These are phyloP conservation scores for Leccinum variabile DNA, from an alignment of 1,284 basidiomycete genomes.

Conservation along the genomic window DNA sequence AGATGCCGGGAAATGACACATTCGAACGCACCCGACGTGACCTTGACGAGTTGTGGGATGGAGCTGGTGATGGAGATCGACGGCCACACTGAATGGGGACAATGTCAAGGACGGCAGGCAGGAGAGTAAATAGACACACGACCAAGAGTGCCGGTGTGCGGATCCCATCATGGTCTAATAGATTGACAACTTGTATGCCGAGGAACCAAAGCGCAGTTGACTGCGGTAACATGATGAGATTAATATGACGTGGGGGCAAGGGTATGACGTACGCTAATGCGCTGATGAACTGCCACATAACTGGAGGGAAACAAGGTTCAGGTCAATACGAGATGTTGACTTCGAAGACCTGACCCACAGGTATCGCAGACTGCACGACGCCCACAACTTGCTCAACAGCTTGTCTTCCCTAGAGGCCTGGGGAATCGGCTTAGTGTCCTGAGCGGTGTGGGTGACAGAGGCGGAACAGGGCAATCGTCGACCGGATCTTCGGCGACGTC, in stretches of 20 bases:
- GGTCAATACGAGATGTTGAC: too few species aligned
- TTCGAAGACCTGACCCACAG: too few species aligned
- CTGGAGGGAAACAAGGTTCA: too few species aligned
- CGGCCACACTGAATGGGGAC: slow-evolving; percentile 45
- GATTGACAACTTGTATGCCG: slow-evolving; percentile 52
- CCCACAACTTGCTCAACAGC: too few species aligned
- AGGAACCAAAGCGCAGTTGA: slow-evolving; percentile 46
- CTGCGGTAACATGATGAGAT: slow-evolving; percentile 23
- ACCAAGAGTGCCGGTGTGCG: slow-evolving; percentile 65
- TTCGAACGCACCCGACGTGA: slow-evolving; percentile 57
- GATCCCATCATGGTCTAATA: slow-evolving; percentile 64
- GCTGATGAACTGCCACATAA: too few species aligned
- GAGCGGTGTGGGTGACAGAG: too few species aligned
- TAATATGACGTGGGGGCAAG: background rate
- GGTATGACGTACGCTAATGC: background rate
- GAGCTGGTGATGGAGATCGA: slow-evolving; percentile 57
- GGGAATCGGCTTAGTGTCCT: too few species aligned
- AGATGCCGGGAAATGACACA: background rate
- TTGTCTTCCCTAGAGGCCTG: too few species aligned
- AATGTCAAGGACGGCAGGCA: background rate
- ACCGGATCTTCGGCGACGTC: too few species aligned
- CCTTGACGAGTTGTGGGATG: slow-evolving; percentile 67
- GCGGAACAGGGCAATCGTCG: too few species aligned
- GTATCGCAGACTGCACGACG: too few species aligned
- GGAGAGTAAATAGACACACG: slow-evolving; percentile 34